A percentile compares a stretch with the other conserved stretches of the same genome.
phyloP scores from a whole-genome alignment of 2,329 filamentous ascomycete genomes.

The Penicillium sp. region DNA sequence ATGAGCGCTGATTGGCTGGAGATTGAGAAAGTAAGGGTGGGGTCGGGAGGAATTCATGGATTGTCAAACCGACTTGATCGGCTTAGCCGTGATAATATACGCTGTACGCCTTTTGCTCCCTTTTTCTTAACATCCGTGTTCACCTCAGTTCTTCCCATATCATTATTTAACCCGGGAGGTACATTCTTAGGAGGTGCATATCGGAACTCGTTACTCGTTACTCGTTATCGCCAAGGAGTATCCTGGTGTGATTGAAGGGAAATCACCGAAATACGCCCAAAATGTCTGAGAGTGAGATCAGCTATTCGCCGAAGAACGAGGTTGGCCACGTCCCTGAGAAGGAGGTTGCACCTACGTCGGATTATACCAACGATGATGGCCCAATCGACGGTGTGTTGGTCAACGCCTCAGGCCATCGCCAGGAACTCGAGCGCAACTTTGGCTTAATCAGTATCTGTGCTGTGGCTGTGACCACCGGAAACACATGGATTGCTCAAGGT shows the following conservation, averaged over 20 bases:
- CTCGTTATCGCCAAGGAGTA: not conserved
- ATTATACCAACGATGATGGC: constrained; percentile 16
- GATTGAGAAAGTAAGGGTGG: constrained; percentile 6
- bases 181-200: not conserved
- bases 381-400: constrained; percentile 42
- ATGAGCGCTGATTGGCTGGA: constrained; percentile 15
- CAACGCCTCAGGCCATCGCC: constrained; percentile 63
- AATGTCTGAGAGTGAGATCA: not conserved
- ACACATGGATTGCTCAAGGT: constrained; percentile 63
- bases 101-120: not conserved
- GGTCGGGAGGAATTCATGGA: constrained; percentile 1
- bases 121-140: not conserved
- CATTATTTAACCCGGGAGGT: not conserved
- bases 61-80: constrained; percentile 3
- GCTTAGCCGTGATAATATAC: not conserved
- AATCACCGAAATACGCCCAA: not conserved
- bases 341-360: constrained; percentile 25
- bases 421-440: constrained; percentile 64
- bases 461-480: constrained; percentile 61
- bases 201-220: not conserved
- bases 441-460: constrained; percentile 59
- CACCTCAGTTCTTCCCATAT: not conserved
- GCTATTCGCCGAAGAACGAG: not conserved
- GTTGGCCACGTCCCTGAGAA: constrained; percentile 20
- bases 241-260: not conserved